phyloP scores from a whole-genome alignment of 1,284 basidiomycete genomes.

The Leccinum insolens region DNA sequence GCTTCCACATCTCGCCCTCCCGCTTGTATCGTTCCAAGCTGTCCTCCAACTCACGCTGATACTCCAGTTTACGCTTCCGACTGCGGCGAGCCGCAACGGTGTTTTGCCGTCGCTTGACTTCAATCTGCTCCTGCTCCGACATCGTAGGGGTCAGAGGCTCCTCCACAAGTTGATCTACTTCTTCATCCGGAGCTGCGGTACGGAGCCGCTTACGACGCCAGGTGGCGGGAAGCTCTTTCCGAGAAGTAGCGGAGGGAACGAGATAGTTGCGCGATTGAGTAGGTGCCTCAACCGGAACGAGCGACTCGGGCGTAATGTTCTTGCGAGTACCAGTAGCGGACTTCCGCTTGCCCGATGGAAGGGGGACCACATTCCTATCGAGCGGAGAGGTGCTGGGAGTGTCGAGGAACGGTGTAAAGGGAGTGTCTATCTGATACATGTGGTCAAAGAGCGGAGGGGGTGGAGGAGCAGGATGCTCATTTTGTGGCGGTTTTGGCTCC shows the following conservation, averaged over 20 bases:
- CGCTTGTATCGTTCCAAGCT: conserved; percentile 47
- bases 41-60: conserved; percentile 64
- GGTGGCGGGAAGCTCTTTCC: conserved; percentile 55
- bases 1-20: conserved; percentile 61
- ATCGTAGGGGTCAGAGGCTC: conserved; percentile 45
- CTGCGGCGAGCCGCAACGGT: conserved; percentile 78
- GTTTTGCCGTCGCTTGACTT: conserved; percentile 78
- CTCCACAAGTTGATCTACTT: conserved; percentile 48
- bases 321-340: conserved; percentile 54
- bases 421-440: conserved; percentile 47
- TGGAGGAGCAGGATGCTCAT: conserved; percentile 15
- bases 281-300: conserved; percentile 59
- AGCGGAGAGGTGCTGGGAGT: conserved; percentile 41
- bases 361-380: conserved; percentile 18
- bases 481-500: conserved; percentile 18
- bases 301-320: conserved; percentile 50
- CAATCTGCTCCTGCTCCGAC: conserved; percentile 67
- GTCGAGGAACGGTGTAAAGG: conserved; percentile 46
- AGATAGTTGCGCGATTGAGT: conserved; percentile 60
- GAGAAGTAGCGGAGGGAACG: conserved; percentile 58
- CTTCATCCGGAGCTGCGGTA: conserved; percentile 53
- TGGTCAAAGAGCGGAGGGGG: conserved; percentile 37
- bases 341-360: conserved; percentile 33
- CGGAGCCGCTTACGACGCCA: conserved; percentile 62
- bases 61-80: conserved; percentile 76